These are phyloP conservation scores for Moniliophthora roreri DNA, from an alignment of 1,284 basidiomycete species.

Conservation along the genomic window DNA sequence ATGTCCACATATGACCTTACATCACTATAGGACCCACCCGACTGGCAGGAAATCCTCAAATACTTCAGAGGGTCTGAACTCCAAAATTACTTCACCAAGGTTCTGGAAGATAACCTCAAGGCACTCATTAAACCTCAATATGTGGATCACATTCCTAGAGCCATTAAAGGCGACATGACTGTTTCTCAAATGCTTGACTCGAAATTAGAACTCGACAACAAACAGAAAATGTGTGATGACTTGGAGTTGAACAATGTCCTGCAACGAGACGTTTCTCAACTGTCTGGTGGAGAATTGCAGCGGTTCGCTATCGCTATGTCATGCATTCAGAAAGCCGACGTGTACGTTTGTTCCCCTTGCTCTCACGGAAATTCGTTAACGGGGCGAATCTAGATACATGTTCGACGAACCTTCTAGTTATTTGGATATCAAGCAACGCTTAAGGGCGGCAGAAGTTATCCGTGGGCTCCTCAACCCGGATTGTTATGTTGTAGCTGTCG, in stretches of 20 bases:
- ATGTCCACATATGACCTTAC: slow-evolving; percentile 3
- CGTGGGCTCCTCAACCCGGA: slow-evolving; percentile 78
- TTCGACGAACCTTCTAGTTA: slow-evolving; percentile 98
- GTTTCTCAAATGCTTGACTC: slow-evolving; percentile 90
- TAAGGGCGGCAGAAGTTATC: slow-evolving; percentile 95
- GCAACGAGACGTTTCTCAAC: slow-evolving; percentile 78
- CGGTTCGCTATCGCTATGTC: slow-evolving; percentile 95
- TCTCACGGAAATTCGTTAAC: slow-evolving; percentile 13
- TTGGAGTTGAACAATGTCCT: slow-evolving; percentile 87
- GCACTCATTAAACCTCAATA: slow-evolving; percentile 99
- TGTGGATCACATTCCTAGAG: slow-evolving; percentile 95
- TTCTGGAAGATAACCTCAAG: slow-evolving; percentile 97
- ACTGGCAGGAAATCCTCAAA: slow-evolving; percentile 97
- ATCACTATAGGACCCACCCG: slow-evolving; percentile 77
- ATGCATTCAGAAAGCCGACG: slow-evolving; percentile 89
- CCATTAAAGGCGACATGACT: slow-evolving; percentile 87
- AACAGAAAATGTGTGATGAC: slow-evolving; percentile 77
- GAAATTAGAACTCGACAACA: slow-evolving; percentile 83
- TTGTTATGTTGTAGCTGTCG: slow-evolving; percentile 93
- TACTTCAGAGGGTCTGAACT: slow-evolving; percentile 97
- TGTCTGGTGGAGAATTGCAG: slow-evolving; percentile 95
- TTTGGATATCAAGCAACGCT: slow-evolving; percentile 91
- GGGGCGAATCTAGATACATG: slow-evolving; percentile 69
- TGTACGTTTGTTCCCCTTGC: slow-evolving; percentile 41
- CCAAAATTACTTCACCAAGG: slow-evolving; percentile 98